Evolutionary conservation across 352 stramenopile species (phyloP).

Genomic region (Globisporangium alternatum): DNA sequence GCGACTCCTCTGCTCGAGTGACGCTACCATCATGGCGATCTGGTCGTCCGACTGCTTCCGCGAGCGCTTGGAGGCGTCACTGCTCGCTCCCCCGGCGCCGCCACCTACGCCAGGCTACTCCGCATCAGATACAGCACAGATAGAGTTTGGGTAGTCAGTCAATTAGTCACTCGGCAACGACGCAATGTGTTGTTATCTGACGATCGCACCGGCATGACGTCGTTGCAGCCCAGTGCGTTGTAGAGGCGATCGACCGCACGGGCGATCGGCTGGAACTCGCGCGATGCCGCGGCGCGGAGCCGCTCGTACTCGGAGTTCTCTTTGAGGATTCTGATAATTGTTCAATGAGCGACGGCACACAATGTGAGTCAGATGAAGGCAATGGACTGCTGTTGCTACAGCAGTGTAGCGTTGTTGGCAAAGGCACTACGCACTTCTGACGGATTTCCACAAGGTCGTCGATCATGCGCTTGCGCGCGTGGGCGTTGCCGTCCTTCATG

Average conservation of each 20-base stretch:
- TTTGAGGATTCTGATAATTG: conserved; percentile 53
- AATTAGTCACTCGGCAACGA: not conserved
- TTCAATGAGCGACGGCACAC: not conserved
- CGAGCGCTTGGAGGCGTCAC: conserved; percentile 36
- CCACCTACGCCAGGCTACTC: conserved; percentile 11
- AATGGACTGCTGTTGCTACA: too few species aligned
- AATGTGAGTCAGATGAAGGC: too few species aligned
- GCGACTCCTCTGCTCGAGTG: not conserved
- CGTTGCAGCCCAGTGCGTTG: conserved; percentile 76
- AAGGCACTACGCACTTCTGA: conserved; percentile 40
- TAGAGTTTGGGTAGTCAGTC: not conserved
- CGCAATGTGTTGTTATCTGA: not conserved
- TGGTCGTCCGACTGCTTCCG: conserved; percentile 75
- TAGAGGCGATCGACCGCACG: conserved; percentile 73
- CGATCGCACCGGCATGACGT: conserved; percentile 58
- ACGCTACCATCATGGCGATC: conserved; percentile 62
- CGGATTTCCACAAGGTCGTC: conserved; percentile 69
- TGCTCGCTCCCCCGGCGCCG: conserved; percentile 21
- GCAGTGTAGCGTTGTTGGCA: too few species aligned
- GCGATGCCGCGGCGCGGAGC: conserved; percentile 45
- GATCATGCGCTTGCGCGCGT: conserved; percentile 68
- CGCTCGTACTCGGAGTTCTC: conserved; percentile 76
- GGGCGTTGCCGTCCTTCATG: conserved; percentile 63
- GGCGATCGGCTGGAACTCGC: conserved; percentile 73
- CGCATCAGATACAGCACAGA: not conserved